These are phyloP conservation scores for Prunus yedoensis DNA, from an alignment of 331 rosid genomes.

Conservation along the genomic window DNA sequence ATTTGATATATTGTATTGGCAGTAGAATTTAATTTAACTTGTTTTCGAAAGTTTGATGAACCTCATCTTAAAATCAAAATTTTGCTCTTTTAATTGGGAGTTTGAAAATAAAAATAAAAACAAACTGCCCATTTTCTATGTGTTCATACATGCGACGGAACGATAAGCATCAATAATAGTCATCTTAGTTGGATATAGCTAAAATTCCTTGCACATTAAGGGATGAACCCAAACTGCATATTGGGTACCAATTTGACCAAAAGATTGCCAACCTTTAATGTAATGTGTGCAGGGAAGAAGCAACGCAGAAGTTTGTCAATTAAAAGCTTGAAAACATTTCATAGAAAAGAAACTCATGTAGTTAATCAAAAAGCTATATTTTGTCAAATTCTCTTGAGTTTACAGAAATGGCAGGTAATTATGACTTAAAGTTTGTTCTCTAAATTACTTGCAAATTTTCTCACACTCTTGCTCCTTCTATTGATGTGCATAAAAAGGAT, in stretches of 20 bases:
- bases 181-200: not conserved
- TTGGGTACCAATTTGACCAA: conserved; percentile 1
- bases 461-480: too few species aligned
- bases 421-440: too few species aligned
- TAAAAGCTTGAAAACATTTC: not conserved
- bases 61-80: not conserved
- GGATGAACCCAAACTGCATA: not conserved
- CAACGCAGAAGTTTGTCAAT: not conserved
- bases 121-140: not conserved
- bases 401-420: too few species aligned
- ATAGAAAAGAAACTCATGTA: too few species aligned
- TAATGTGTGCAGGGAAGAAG: not conserved
- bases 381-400: too few species aligned
- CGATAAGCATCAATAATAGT: not conserved
- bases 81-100: not conserved
- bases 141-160: not conserved
- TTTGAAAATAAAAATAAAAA: not conserved
- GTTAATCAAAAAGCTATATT: too few species aligned
- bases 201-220: not conserved
- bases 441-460: too few species aligned
- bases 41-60: not conserved
- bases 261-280: not conserved
- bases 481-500: too few species aligned
- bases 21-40: not conserved
- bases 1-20: not conserved